Percentiles rank a stretch among this genome's conserved stretches.
These are phyloP conservation scores for Brettanomyces sp. DNA, from an alignment of 805 yeast genomes.

Conservation along the genomic window DNA sequence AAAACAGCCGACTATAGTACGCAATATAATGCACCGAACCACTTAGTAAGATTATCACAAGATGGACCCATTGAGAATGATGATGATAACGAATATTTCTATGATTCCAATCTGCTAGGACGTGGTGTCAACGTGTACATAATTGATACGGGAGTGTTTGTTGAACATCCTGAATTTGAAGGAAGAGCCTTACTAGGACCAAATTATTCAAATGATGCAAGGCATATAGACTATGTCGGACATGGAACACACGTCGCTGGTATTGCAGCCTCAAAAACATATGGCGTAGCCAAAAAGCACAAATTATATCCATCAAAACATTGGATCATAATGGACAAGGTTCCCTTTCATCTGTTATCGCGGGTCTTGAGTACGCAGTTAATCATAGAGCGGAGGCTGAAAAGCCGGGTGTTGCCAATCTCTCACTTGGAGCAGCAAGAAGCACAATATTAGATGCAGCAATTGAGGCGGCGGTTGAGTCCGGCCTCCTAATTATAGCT, in stretches of 20 bases:
- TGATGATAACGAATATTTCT: conserved; percentile 35
- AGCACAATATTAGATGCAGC: conserved; percentile 66
- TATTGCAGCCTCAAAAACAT: conserved; percentile 65
- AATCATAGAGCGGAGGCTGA: conserved; percentile 36
- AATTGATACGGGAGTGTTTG: conserved; percentile 74
- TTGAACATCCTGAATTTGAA: conserved; percentile 53
- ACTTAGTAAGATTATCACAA: conserved; percentile 56
- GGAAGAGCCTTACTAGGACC: conserved; percentile 51
- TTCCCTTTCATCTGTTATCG: conserved; percentile 50
- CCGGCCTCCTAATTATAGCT: conserved; percentile 64
- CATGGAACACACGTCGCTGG: conserved; percentile 97
- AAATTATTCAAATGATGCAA: conserved; percentile 52
- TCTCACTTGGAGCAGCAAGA: conserved; percentile 70
- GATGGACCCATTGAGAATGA: conserved; percentile 19
- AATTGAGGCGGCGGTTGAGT: conserved; percentile 59
- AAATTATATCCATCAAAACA: conserved; percentile 66
- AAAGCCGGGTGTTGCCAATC: conserved; percentile 57
- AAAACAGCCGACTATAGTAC: conserved; percentile 41
- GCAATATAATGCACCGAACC: conserved; percentile 35
- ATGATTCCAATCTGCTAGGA: conserved; percentile 40
- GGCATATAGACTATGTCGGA: conserved; percentile 62
- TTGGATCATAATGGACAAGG: conserved; percentile 65
- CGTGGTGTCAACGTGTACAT: conserved; percentile 63
- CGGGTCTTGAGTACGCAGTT: conserved; percentile 61
- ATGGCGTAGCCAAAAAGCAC: conserved; percentile 74